Percentiles rank a stretch among this genome's conserved stretches.
phyloP scores from a whole-genome alignment of 495 filamentous ascomycete species.

The Parachaetomium inaequale region DNA sequence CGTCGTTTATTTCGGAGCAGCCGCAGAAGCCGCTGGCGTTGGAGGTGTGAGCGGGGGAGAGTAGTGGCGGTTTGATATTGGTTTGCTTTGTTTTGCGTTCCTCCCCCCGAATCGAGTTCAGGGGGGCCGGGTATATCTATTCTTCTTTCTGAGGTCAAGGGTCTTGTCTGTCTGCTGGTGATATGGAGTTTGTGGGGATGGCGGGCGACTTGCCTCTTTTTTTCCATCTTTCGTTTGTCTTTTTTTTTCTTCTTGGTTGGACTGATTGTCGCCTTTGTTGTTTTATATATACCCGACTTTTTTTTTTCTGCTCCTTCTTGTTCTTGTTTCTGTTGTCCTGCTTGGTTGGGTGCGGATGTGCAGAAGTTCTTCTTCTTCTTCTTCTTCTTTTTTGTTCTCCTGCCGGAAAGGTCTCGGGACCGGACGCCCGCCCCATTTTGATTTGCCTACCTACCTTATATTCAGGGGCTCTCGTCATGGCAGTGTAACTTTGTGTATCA shows the following conservation, averaged over 20 bases:
- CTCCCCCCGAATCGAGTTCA: background rate
- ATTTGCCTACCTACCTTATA: background rate
- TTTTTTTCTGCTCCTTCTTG: constrained; percentile 9
- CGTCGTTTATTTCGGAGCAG: constrained; percentile 21
- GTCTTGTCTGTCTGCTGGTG: background rate
- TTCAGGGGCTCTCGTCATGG: background rate
- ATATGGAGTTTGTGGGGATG: constrained; percentile 1
- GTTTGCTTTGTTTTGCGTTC: constrained; percentile 8
- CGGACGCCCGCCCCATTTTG: background rate
- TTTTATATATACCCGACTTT: constrained; percentile 31
- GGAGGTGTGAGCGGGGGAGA: constrained; percentile 32
- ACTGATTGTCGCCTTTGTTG: constrained; percentile 2
- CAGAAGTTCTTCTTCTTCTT: background rate
- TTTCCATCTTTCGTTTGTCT: constrained; percentile 11
- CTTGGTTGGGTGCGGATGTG: background rate
- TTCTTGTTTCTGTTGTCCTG: background rate
- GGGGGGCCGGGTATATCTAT: background rate
- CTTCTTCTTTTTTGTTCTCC: background rate
- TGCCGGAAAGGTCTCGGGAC: constrained; percentile 6
- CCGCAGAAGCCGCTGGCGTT: constrained; percentile 25
- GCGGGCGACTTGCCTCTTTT: background rate
- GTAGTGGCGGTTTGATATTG: background rate
- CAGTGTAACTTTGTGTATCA: constrained; percentile 7
- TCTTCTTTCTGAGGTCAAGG: background rate
- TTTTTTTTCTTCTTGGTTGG: constrained; percentile 10